Percentiles rank a stretch among this genome's conserved stretches.
These are phyloP conservation scores for Laguncularia racemosa DNA, from an alignment of 345 rosid species.

Conservation along the genomic window DNA sequence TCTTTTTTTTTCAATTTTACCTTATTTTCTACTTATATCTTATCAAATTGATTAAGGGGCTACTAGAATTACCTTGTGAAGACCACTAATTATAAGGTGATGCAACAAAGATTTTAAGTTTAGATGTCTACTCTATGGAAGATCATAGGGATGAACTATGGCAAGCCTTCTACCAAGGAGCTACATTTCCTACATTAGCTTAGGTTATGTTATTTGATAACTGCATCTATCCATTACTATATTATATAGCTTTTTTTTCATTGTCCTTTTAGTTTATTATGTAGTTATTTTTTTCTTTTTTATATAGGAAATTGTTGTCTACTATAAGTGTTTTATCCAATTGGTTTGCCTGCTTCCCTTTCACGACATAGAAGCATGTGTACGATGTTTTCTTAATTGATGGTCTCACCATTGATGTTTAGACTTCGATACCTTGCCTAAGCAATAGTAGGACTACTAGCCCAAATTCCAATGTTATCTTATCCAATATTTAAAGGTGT, in stretches of 20 bases:
- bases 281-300: neutral
- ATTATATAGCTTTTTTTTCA: neutral
- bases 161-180: constrained; percentile 55
- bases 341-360: constrained; percentile 89
- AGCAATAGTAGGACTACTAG: constrained; percentile 22
- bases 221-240: neutral
- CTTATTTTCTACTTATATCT: too few relatives aligned
- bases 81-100: too few relatives aligned
- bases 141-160: constrained; percentile 50
- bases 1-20: too few relatives aligned
- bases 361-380: constrained; percentile 54
- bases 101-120: constrained; percentile 42
- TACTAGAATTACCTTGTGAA: too few relatives aligned
- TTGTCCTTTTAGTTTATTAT: too few relatives aligned
- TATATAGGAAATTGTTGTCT: neutral
- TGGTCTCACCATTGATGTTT: constrained; percentile 63
- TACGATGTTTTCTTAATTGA: constrained; percentile 75
- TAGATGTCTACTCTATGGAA: constrained; percentile 28
- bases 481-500: constrained; percentile 69
- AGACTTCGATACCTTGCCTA: constrained; percentile 62
- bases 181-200: constrained; percentile 68
- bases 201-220: constrained; percentile 63
- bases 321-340: constrained; percentile 73
- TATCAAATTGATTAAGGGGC: too few relatives aligned
- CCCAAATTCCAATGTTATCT: constrained; percentile 37